Evolutionary conservation across 192 early-diverging fungal genomes (phyloP), one percentile per base, ranked within the genome.

Genomic region (Spizellomyces sp.): DNA sequence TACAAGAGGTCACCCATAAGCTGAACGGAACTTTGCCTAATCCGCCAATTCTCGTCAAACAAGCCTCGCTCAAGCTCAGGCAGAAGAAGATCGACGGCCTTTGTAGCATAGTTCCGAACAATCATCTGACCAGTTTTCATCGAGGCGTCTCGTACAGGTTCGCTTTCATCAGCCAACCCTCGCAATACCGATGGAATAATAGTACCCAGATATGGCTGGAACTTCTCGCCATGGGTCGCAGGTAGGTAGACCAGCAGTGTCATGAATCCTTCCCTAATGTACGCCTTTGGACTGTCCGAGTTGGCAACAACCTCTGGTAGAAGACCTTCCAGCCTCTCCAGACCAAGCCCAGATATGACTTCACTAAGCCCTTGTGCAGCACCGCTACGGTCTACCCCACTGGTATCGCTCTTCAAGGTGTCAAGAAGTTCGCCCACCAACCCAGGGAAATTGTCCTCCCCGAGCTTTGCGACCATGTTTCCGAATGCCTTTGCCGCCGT

Each of bases 341-440:
- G 67, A 12, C 96, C 96, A 19, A 97, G 78, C 56, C 96, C 96
- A 8, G 95, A 86, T 6, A 98, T 79, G 9, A 99, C 89, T 77
- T 99, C 98, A 22, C 90, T 90, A 65, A 99, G 83, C 67, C 98
- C 98, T 82, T 99, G 98, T 5, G 98, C 95, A 41, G 98, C 95
- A 73, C 98, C 98, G 45, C 91, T 91, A 21, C 96, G 89, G 73
- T 99, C 96, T 15, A 98, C 96, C 63, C 90, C 92, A 48, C 89
- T 89, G n/a, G 89, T 90, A 63, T 97, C 94, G 47, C 86, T 88
- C 79, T 95, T 94, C 63, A 99, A 92, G 8, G 90, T 94, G 43
- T 84, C 81, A 9, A 96, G 61, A 8, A 99, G 83, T 45, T 99
- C 96, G 17, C 85, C 81, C 17, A 99, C 91, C 48, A 99, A 81